Evolutionary conservation across 768 basidiomycete genomes (phyloP), one percentile per base, ranked within the genome.

Genomic region (Hortiboletus campestris): DNA sequence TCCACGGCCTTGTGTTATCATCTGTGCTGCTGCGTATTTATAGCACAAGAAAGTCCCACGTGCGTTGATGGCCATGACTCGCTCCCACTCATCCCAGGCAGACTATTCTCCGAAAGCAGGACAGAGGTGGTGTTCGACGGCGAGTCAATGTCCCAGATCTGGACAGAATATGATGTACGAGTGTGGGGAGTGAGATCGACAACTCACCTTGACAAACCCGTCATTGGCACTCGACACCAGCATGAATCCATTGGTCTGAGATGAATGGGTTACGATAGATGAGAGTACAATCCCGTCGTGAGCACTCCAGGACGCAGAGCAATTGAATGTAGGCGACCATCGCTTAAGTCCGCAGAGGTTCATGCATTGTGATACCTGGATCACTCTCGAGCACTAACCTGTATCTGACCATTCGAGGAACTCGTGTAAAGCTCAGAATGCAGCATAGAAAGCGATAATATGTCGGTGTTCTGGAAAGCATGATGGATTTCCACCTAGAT

Each of bases 171-270:
- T 56, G 34, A 55, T 32, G 35, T 14, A 47, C 2, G 17, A 31
- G 34, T 9, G 36, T 6, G 22, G 14, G 10, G 6, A 12, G 42
- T 2, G 36, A 39, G 29, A 57, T 29, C 16, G n/a, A 46, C 19
- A 42, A 42, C 65, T 38, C 58, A 90, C 91, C 77, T 93, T 94
- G 66, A 97, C 86, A 53, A 84, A 78, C 19, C 86, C 84, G 59
- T 98, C 95, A 63, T 88, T 92, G 0, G 88, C 94, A 17, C 93
- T 91, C 0, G 94, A 91, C 22, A 95, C 74, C 25, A 86, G 78
- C 48, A 69, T 73, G 38, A 64, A 61, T 25, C 54, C 52, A 25
- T 65, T 57, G 25, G 56, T 40, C 29, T 64, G 58, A 6, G 54
- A 41, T 46, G 66, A 78, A 53, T 66, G 67, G 0, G 83, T 81